Evolutionary conservation across 202 grass and related monocot genomes (phyloP).

Genomic region (Bolboschoenoplectus hybrid): DNA sequence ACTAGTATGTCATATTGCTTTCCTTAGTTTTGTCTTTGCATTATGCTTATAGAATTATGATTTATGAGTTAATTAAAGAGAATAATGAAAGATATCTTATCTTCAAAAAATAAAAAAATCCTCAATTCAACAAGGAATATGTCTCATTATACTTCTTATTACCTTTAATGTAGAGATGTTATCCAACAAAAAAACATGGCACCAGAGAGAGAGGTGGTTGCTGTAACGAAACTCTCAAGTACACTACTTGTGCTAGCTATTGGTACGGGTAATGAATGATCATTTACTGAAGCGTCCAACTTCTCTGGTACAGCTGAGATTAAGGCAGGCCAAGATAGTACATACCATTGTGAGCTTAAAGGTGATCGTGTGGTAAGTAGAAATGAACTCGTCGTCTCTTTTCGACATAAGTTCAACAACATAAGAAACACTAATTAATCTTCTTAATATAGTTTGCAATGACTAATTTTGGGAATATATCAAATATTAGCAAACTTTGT

Average conservation of each 20-base stretch:
- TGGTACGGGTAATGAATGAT: constrained; percentile 62
- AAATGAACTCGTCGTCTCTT: neutral
- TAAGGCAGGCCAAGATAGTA: constrained; percentile 44
- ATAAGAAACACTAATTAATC: neutral
- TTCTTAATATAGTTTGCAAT: neutral
- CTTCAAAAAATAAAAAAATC: neutral
- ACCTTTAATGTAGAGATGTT: constrained; percentile 44
- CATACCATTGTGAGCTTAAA: constrained; percentile 48
- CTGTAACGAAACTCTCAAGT: constrained; percentile 48
- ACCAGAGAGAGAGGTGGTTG: constrained; percentile 52
- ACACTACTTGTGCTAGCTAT: constrained; percentile 54
- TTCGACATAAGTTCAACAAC: neutral
- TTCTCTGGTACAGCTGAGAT: constrained; percentile 49
- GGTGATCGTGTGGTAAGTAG: constrained; percentile 55
- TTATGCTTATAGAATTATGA: neutral
- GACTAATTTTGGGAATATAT: neutral
- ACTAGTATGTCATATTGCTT: neutral
- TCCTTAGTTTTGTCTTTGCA: neutral
- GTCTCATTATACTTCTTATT: constrained; percentile 11
- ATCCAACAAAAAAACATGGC: neutral
- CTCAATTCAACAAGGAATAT: neutral
- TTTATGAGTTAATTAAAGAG: constrained; percentile 2
- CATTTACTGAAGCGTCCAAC: constrained; percentile 49
- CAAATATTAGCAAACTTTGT: neutral
- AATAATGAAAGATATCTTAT: neutral